phyloP scores from a whole-genome alignment of 305 asterid species.

The Solanum hybrid region DNA sequence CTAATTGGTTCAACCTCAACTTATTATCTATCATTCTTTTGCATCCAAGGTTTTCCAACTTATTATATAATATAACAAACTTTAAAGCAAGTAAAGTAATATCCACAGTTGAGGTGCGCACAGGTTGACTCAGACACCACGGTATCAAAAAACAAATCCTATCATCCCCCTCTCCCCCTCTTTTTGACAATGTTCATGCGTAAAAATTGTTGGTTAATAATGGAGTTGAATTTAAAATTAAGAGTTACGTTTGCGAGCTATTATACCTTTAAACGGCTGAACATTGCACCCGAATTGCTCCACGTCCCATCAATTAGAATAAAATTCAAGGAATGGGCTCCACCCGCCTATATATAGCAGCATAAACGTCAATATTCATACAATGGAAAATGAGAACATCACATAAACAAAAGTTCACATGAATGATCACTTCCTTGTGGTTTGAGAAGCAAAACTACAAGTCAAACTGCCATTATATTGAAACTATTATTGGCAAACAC shows the following conservation, averaged over 20 bases:
- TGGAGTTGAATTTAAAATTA: neutral
- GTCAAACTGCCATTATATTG: neutral
- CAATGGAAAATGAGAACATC: neutral
- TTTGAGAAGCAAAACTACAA: neutral
- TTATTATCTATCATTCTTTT: neutral
- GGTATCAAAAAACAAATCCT: neutral
- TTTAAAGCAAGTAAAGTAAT: neutral
- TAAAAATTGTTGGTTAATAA: neutral
- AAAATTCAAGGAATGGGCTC: constrained; percentile 42
- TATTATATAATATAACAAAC: neutral
- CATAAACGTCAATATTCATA: neutral
- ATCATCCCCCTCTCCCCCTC: neutral
- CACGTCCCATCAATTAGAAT: constrained; percentile 91
- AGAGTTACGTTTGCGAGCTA: neutral
- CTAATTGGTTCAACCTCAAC: neutral
- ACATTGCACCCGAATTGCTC: constrained; percentile 94
- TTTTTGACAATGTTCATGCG: neutral
- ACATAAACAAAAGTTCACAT: neutral
- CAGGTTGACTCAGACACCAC: neutral
- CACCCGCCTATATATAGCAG: constrained; percentile 27
- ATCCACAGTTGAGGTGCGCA: neutral
- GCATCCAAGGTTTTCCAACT: neutral
- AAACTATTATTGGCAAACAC: neutral
- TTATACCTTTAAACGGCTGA: constrained; percentile 79
- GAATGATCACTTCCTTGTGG: neutral